Conservation (phyloP, 345 rosid genomes). For the Punica granatum region DNA sequence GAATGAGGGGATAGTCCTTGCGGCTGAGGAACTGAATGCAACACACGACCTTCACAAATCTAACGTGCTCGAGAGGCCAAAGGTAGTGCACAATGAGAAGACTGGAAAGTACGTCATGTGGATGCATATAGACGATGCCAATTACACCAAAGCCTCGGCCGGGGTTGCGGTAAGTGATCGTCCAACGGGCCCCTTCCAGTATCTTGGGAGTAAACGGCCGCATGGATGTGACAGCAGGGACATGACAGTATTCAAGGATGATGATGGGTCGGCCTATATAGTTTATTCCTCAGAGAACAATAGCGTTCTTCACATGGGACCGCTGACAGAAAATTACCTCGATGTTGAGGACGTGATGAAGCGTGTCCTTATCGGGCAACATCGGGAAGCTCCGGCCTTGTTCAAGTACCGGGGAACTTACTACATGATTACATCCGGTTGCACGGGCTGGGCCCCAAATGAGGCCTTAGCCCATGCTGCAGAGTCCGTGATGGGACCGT, state of each 20-base stretch:
- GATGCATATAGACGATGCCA: conserved; percentile 88
- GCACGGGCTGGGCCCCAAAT: conserved; percentile 97
- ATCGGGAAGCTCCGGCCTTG: conserved; percentile 84
- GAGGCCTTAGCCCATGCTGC: conserved; percentile 81
- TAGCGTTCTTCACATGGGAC: conserved; percentile 79
- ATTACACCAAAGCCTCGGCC: conserved; percentile 87
- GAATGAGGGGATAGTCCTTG: conserved; percentile 75
- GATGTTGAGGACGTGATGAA: conserved; percentile 43
- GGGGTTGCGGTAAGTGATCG: conserved; percentile 62
- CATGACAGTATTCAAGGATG: conserved; percentile 88
- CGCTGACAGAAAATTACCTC: conserved; percentile 60
- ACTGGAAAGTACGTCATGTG: conserved; percentile 84
- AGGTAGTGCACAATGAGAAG: conserved; percentile 68
- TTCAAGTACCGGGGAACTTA: conserved; percentile 70
- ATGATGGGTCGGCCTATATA: conserved; percentile 69
- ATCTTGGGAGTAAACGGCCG: conserved; percentile 69
- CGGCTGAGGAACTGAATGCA: conserved; percentile 57
- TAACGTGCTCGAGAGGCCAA: conserved; percentile 90
- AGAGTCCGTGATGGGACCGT: conserved; percentile 79
- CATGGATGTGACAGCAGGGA: conserved; percentile 86
- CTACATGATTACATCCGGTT: conserved; percentile 90
- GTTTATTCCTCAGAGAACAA: conserved; percentile 82
- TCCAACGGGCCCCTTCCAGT: conserved; percentile 71
- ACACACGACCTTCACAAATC: conserved; percentile 73
- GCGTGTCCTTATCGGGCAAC: conserved; percentile 57